phyloP scores from a whole-genome alignment of 768 basidiomycete genomes.

The Boletus barrowsii region DNA sequence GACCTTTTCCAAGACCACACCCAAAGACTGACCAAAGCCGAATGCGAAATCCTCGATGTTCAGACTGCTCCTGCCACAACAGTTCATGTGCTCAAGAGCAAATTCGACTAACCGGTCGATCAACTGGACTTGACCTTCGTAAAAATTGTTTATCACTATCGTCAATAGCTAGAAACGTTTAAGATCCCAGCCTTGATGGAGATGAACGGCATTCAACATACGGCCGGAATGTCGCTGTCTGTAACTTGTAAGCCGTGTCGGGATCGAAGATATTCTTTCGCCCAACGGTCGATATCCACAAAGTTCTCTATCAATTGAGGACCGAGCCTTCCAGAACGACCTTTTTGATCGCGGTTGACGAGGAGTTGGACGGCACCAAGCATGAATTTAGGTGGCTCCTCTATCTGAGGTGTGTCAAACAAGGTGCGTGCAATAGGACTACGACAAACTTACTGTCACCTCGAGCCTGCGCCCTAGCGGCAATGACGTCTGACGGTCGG shows the following conservation, averaged over 20 bases:
- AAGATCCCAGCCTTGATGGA: neutral
- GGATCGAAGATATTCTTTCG: constrained; percentile 26
- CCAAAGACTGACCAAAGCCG: constrained; percentile 25
- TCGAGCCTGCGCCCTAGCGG: constrained; percentile 25
- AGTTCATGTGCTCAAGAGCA: constrained; percentile 25
- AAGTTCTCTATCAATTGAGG: constrained; percentile 33
- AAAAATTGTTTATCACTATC: constrained; percentile 30
- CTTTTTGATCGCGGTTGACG: constrained; percentile 23
- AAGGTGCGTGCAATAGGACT: neutral
- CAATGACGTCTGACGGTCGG: constrained; percentile 24
- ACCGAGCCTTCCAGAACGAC: constrained; percentile 21
- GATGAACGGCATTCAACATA: constrained; percentile 6
- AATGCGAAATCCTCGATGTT: constrained; percentile 27
- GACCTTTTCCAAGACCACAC: neutral
- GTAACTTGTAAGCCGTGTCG: constrained; percentile 11
- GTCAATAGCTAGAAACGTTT: constrained; percentile 21
- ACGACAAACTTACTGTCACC: constrained; percentile 17
- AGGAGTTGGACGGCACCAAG: constrained; percentile 27
- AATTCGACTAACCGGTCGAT: constrained; percentile 25
- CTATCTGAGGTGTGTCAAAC: constrained; percentile 17
- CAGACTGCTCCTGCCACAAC: constrained; percentile 14
- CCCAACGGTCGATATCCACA: constrained; percentile 26
- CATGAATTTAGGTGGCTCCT: constrained; percentile 24
- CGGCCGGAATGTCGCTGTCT: constrained; percentile 19
- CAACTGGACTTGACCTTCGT: constrained; percentile 28